Evolutionary conservation across 805 yeast species (phyloP), one percentile per base, ranked within the genome.

Genomic region (Nakazawaea pomicola): DNA sequence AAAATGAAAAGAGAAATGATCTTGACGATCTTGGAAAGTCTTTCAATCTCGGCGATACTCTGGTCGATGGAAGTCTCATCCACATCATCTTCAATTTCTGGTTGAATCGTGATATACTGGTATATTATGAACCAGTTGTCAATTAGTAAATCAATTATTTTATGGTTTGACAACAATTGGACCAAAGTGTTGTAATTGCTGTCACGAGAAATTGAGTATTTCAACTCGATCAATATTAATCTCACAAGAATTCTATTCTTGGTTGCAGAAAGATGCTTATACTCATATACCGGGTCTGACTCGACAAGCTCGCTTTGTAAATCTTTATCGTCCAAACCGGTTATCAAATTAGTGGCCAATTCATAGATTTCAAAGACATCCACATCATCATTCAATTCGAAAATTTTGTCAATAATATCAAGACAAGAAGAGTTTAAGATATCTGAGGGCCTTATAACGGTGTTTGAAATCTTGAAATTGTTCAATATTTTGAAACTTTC

Each of bases 301-400:
- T 19, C 31, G 19, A 17, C 12, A 7, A 38, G 6, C 15, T 38
- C 41, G 6, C 17, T 18, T 31, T 20, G 25, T 10, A 38, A 24
- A 7, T 31, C 16, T 3, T 31, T 32, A 14, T 42, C 41, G 24
- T 29, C 38, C 11, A 42, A 29, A 14, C 35, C 41, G 16, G 29
- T 16, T 6, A 16, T 24, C 20, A 41, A 27, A 19, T 36, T 16
- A 19, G 11, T 33, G 3, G 28, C 8, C n/a, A 42, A 9, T n/a
- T 29, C 35, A 20, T 42, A 42, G 9, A 37, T 29, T 12, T 42
- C 41, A 33, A 37, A 33, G 14, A 42, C 17, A 23, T 42, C 40
- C 3, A 37, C 41, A 24, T 33, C 37, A 7, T 27, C 28, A 29
- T 42, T 42, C 31, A 42, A 29, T 18, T 42, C 45, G 23, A 37